Percentiles rank a stretch among this genome's conserved stretches.
Conservation (phyloP, 306 rosid genomes). For the Rosa persica region DNA sequence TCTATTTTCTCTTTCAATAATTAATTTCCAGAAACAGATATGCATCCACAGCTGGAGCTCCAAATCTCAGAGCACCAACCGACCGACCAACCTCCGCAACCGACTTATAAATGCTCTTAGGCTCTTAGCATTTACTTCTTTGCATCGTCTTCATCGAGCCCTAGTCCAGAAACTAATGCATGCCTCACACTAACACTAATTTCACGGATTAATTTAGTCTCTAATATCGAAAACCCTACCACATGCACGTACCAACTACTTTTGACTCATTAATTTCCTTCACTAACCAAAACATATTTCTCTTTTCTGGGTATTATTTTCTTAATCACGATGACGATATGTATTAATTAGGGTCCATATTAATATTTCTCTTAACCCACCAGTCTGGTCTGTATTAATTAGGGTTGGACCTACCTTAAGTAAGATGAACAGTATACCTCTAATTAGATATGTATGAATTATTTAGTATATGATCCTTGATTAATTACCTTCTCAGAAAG, state of each 20-base stretch:
- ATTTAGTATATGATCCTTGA: background rate
- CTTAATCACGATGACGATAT: background rate
- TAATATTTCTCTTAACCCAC: background rate
- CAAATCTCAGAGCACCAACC: background rate
- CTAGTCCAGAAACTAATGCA: background rate
- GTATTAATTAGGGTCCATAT: background rate
- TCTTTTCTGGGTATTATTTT: background rate
- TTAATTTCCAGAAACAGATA: slow-evolving; percentile 3
- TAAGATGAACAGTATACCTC: background rate
- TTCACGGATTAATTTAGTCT: background rate
- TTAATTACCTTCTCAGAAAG: slow-evolving; percentile 73
- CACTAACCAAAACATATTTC: background rate
- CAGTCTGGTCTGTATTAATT: background rate
- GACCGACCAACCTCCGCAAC: slow-evolving; percentile 17
- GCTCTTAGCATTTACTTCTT: slow-evolving; percentile 31
- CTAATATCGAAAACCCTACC: background rate
- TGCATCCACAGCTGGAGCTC: slow-evolving; percentile 5
- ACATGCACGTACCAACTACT: background rate
- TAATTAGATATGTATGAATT: background rate
- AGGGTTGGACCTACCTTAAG: background rate
- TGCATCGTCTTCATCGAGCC: background rate
- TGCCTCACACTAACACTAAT: background rate
- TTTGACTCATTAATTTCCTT: background rate
- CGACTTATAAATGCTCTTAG: slow-evolving; percentile 34
- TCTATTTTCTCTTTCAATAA: background rate